Base-by-base conservation (phyloP, 202 grass and related monocot genomes). In the Dendrocalamus latiflorus region DNA sequence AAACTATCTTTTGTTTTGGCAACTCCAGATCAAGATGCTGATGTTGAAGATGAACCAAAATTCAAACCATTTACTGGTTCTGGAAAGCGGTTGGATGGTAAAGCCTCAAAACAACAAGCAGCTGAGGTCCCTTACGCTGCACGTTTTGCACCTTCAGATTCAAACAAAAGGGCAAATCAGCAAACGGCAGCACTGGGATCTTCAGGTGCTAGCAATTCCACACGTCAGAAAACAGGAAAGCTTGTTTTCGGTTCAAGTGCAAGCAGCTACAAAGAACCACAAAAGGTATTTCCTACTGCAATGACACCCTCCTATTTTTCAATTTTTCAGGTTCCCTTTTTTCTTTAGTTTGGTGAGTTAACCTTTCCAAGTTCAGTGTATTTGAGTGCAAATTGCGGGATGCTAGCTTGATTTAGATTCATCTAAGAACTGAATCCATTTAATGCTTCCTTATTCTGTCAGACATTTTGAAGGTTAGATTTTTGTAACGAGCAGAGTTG, bases 31-130 rank as follows among this genome's bases (percentile, higher is more conserved):
- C 34, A 78, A 55, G 83, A 89, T 2, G 37, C 80, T 53, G n/a
- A 24, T 58, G 63, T 62, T 53, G 90, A 83, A 68, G 80, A 78
- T 26, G 79, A 91, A 59, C 81, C 72, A 51, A 97, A 88, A 84
- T 92, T 97, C 76, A 94, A 83, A 66, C 78, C 90, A 47, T 97
- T 97, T 80, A 69, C n/a, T n/a, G n/a, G n/a, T n/a, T n/a, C n/a
- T n/a, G n/a, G n/a, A n/a, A n/a, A n/a, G n/a, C n/a, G n/a, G n/a
- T n/a, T n/a, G n/a, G n/a, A n/a, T n/a, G n/a, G n/a, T n/a, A n/a
- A n/a, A n/a, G n/a, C n/a, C n/a, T n/a, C n/a, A n/a, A n/a, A n/a
- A n/a, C n/a, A n/a, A n/a, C n/a, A n/a, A n/a, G n/a, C n/a, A n/a
- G n/a, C n/a, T n/a, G n/a, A n/a, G n/a, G n/a, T n/a, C n/a, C n/a